These are phyloP conservation scores for Vitis riparia DNA, from an alignment of 164 flowering plant genomes.

Conservation along the genomic window DNA sequence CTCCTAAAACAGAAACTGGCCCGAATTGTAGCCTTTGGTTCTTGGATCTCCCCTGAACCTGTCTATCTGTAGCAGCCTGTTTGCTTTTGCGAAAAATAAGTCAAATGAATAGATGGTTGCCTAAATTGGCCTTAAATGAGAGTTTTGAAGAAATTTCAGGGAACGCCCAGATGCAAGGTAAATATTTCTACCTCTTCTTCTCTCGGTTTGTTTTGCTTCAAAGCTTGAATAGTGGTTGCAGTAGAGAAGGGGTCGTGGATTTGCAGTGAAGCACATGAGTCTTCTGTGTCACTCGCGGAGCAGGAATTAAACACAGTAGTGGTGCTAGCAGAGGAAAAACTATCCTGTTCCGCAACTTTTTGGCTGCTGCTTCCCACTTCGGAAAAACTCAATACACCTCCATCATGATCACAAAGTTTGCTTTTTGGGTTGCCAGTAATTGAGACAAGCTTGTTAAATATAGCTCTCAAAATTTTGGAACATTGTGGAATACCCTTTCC, in stretches of 20 bases:
- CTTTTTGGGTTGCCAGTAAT: conserved; percentile 7
- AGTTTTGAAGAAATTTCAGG: neutral
- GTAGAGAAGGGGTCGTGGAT: conserved; percentile 6
- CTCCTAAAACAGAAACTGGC: conserved; percentile 54
- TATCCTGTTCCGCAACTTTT: conserved; percentile 23
- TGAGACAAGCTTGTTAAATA: conserved; percentile 30
- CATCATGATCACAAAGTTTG: conserved; percentile 6
- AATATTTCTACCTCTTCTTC: conserved; percentile 26
- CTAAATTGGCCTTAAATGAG: too few species aligned
- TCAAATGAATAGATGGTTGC: too few species aligned
- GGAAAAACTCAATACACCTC: conserved; percentile 5
- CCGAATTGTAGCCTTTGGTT: conserved; percentile 44
- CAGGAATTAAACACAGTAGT: conserved; percentile 27
- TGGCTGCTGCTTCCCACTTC: conserved; percentile 5
- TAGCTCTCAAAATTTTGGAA: conserved; percentile 33
- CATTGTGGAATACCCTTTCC: conserved; percentile 16
- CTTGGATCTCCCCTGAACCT: conserved; percentile 19
- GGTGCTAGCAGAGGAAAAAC: conserved; percentile 40
- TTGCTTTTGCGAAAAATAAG: conserved; percentile 5
- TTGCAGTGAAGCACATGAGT: conserved; percentile 11
- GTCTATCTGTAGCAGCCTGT: conserved; percentile 34
- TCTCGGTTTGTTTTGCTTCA: conserved; percentile 8
- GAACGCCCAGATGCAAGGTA: neutral
- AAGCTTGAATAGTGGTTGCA: conserved; percentile 5
- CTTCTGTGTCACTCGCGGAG: conserved; percentile 30